Percentiles rank a stretch among this genome's conserved stretches.
Conservation (phyloP, 225 moss, liverwort and hornwort species). For the Rhytidiadelphus loreus region DNA sequence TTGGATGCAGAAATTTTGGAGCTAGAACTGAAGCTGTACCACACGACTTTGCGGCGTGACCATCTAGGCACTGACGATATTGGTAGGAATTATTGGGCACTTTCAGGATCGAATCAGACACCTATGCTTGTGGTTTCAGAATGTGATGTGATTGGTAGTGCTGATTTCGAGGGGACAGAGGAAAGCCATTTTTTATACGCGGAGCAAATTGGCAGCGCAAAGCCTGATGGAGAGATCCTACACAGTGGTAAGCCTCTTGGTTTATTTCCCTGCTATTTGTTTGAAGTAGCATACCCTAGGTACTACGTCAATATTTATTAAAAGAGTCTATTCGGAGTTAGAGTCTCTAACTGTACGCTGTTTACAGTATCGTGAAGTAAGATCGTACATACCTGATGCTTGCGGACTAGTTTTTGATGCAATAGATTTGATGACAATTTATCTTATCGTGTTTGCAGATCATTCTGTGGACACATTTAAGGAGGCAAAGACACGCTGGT, state of each 20-base stretch:
- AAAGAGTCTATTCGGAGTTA: neutral
- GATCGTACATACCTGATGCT: neutral
- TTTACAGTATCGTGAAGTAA: neutral
- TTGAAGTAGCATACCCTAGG: neutral
- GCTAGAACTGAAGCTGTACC: conserved; percentile 55
- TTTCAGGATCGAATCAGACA: conserved; percentile 53
- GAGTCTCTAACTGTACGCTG: neutral
- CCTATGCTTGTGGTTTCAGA: conserved; percentile 79
- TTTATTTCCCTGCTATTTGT: neutral
- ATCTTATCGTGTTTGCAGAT: conserved; percentile 4
- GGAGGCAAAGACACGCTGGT: conserved; percentile 44
- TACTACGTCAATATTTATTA: neutral
- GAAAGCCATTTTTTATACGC: conserved; percentile 18
- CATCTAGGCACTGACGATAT: conserved; percentile 78
- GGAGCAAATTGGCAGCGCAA: conserved; percentile 7
- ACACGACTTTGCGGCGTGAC: conserved; percentile 66
- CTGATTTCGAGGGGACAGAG: conserved; percentile 14
- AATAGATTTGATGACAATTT: neutral
- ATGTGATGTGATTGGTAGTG: conserved; percentile 25
- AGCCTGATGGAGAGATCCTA: neutral
- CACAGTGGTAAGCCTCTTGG: conserved; percentile 16
- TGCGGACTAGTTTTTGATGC: neutral
- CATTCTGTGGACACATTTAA: neutral
- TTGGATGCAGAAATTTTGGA: conserved; percentile 66
- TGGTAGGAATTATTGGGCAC: conserved; percentile 85